Conservation (phyloP, 2,329 filamentous ascomycete genomes). For the Aspergillus sp. region DNA sequence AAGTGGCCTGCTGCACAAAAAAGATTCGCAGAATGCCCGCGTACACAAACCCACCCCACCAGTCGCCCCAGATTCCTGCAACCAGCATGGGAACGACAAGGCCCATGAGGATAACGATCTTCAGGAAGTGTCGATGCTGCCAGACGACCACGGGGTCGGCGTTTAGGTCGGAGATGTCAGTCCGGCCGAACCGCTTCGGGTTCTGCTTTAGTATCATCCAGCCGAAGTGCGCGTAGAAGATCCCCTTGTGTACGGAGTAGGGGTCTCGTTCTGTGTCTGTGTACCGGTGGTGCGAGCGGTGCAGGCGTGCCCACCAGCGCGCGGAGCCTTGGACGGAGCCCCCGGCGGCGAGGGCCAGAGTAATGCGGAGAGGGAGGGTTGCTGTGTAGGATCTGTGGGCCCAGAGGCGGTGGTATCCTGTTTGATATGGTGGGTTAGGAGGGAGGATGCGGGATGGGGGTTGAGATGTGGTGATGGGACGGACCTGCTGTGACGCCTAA, state of each 20-base stretch:
- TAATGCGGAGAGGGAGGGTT: slow-evolving; percentile 10
- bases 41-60: slow-evolving; percentile 38
- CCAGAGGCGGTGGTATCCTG: slow-evolving; percentile 61
- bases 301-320: slow-evolving; percentile 17
- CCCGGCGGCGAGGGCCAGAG: slow-evolving; percentile 13
- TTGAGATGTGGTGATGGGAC: background rate
- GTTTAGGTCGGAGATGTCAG: slow-evolving; percentile 18
- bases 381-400: slow-evolving; percentile 19
- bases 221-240: slow-evolving; percentile 19
- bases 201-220: slow-evolving; percentile 23
- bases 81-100: slow-evolving; percentile 14
- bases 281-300: slow-evolving; percentile 23
- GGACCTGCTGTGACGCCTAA: slow-evolving; percentile 16
- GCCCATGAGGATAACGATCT: slow-evolving; percentile 12
- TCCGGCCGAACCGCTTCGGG: slow-evolving; percentile 12
- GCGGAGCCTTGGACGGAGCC: slow-evolving; percentile 17
- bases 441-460: background rate
- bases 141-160: slow-evolving; percentile 17
- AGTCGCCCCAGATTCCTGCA: slow-evolving; percentile 18
- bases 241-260: slow-evolving; percentile 16
- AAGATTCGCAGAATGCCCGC: slow-evolving; percentile 73
- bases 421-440: slow-evolving; percentile 28
- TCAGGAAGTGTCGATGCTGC: slow-evolving; percentile 21
- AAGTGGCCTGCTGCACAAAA: slow-evolving; percentile 78
- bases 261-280: slow-evolving; percentile 22